Evolutionary conservation across 306 rosid species (phyloP), one percentile per base, ranked within the genome.

Genomic region (Quercus suber): DNA sequence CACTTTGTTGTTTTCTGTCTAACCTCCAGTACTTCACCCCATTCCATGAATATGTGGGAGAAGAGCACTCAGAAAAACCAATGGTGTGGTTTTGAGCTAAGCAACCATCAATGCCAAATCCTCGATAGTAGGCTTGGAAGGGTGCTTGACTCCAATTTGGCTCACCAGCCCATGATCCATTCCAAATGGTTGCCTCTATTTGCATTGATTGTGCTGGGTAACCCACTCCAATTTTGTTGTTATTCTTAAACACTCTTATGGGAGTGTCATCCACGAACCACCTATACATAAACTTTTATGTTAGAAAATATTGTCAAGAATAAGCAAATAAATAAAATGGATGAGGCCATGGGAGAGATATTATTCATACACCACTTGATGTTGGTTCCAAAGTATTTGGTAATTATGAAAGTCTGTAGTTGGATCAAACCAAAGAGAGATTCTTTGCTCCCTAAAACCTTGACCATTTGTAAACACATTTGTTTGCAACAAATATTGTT

Each of bases 81-180:
- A 41, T 41, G 45, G 45, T 41, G 45, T 41, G 45, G 45, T 41
- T 41, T 41, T 41, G 45, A 41, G 45, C 45, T 41, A 41, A 41
- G 43, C 86, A 79, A 2, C 49, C 82, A 43, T 25, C 68, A 55
- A 82, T 49, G 15, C 23, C 60, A 73, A 79, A 76, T 30, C 82
- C 86, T 18, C 57, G 28, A 45, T 67, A 79, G 23, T 45, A 8
- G 9, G 78, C 80, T 78, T 76, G 19, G 18, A 82, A 85, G 1
- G 89, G 84, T 60, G 55, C 82, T 0, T 68, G 59, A 1, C 19
- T 78, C 86, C 89, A 85, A 30, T 79, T 64, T 73, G 77, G 73
- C 23, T 79, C 82, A 28, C 1, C 0, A 41, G 72, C 84, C 86
- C 86, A 82, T 64, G 82, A 0, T 8, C 18, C 52, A 41, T 45